phyloP scores from a whole-genome alignment of 176 grass and related monocot species.

The Avena sativa region DNA sequence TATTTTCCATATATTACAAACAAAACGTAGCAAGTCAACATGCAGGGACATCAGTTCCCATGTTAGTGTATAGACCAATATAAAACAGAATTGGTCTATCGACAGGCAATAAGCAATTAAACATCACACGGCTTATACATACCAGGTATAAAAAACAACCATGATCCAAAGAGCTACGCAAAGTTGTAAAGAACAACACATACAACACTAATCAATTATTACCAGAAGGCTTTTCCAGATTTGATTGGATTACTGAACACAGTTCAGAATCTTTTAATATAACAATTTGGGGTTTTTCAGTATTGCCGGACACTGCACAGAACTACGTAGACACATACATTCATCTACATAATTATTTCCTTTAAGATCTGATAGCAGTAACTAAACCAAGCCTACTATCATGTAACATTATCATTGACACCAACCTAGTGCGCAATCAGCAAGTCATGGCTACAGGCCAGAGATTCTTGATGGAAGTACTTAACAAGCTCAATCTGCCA shows the following conservation, averaged over 20 bases:
- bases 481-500: background rate
- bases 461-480: background rate
- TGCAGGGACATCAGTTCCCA: background rate
- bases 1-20: background rate
- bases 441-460: background rate
- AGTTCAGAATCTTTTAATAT: background rate
- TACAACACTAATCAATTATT: background rate
- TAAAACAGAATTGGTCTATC: background rate
- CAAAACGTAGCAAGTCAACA: background rate
- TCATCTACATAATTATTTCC: background rate
- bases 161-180: background rate
- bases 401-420: background rate
- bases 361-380: slow-evolving; percentile 12
- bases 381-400: background rate
- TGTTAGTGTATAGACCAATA: background rate
- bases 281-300: background rate
- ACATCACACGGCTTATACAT: background rate
- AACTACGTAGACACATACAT: slow-evolving; percentile 14
- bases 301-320: background rate
- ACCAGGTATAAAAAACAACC: background rate
- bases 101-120: background rate
- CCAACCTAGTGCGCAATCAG: background rate
- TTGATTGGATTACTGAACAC: background rate
- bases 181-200: background rate
- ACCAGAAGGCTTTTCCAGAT: background rate